These are phyloP conservation scores for Diophrys sp. DNA, from an alignment of 73 alveolate species.

Conservation along the genomic window DNA sequence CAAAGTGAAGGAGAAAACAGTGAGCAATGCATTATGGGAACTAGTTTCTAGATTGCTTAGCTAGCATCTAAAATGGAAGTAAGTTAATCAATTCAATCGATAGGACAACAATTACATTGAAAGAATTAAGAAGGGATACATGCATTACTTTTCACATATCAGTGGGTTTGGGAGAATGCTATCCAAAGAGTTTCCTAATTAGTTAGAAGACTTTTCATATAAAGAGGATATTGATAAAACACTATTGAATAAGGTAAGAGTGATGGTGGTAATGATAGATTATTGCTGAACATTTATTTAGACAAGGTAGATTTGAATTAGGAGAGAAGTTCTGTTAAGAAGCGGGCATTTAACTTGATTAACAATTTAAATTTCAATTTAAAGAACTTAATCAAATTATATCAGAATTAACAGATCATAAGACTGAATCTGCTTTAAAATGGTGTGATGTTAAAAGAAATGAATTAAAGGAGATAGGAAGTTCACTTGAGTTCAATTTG, in stretches of 20 bases:
- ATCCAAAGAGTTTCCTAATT: conserved; percentile 20
- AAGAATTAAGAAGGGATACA: conserved; percentile 21
- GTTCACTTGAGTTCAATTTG: conserved; percentile 32
- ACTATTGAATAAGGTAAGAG: not conserved
- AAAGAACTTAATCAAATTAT: conserved; percentile 38
- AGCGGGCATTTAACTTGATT: conserved; percentile 27
- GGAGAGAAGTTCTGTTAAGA: conserved; percentile 53
- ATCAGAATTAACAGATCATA: conserved; percentile 23
- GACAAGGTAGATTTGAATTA: conserved; percentile 40
- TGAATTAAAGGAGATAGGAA: conserved; percentile 11
- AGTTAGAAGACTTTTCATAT: not conserved
- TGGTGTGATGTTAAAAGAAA: conserved; percentile 28
- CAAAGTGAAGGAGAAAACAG: conserved; percentile 2
- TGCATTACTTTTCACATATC: not conserved
- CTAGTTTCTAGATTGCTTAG: too few species aligned
- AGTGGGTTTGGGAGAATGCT: not conserved
- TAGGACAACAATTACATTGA: conserved; percentile 4
- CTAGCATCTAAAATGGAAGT: too few species aligned
- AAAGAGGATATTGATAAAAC: not conserved
- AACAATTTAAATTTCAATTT: conserved; percentile 36
- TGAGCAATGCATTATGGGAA: too few species aligned
- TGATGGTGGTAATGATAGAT: conserved; percentile 1
- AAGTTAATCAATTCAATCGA: not conserved
- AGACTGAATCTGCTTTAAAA: conserved; percentile 6
- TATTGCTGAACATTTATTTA: conserved; percentile 56